phyloP scores from a whole-genome alignment of 805 yeast species.

The Tetrapisispora fleetii region DNA sequence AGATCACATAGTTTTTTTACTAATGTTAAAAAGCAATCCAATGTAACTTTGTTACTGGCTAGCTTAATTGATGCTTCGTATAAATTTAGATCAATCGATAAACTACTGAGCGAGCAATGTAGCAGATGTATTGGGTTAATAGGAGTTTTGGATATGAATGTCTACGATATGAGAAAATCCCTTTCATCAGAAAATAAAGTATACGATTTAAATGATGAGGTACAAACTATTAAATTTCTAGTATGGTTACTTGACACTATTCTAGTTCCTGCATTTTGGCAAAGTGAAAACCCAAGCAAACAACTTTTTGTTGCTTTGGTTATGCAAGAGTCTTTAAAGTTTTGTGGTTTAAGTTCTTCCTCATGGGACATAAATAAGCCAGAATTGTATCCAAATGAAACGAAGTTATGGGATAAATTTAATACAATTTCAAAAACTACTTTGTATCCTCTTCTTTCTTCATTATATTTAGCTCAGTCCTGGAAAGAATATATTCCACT shows the following conservation, averaged over 20 bases:
- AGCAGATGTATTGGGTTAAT: constrained; percentile 63
- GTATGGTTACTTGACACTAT: constrained; percentile 53
- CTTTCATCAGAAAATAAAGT: constrained; percentile 35
- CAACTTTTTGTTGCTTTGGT: constrained; percentile 80
- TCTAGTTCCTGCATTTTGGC: constrained; percentile 80
- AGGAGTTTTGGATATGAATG: constrained; percentile 64
- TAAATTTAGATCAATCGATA: constrained; percentile 40
- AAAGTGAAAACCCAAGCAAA: constrained; percentile 75
- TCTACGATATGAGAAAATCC: constrained; percentile 34
- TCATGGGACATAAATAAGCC: constrained; percentile 24
- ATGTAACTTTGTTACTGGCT: constrained; percentile 39
- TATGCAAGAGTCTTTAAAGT: constrained; percentile 74
- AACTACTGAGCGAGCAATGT: constrained; percentile 46
- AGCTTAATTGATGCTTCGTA: constrained; percentile 48
- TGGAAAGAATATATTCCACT: constrained; percentile 37
- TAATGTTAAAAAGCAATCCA: constrained; percentile 25
- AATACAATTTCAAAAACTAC: constrained; percentile 62
- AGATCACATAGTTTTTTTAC: constrained; percentile 35
- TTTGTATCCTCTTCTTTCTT: constrained; percentile 60
- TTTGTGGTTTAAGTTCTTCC: constrained; percentile 40
- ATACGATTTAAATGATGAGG: constrained; percentile 50
- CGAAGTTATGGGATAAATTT: constrained; percentile 49
- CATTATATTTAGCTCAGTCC: constrained; percentile 58
- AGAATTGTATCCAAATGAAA: constrained; percentile 22
- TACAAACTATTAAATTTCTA: constrained; percentile 58